Evolutionary conservation across 2,329 filamentous ascomycete genomes (phyloP).

Genomic region (Atkinsonella texensis): DNA sequence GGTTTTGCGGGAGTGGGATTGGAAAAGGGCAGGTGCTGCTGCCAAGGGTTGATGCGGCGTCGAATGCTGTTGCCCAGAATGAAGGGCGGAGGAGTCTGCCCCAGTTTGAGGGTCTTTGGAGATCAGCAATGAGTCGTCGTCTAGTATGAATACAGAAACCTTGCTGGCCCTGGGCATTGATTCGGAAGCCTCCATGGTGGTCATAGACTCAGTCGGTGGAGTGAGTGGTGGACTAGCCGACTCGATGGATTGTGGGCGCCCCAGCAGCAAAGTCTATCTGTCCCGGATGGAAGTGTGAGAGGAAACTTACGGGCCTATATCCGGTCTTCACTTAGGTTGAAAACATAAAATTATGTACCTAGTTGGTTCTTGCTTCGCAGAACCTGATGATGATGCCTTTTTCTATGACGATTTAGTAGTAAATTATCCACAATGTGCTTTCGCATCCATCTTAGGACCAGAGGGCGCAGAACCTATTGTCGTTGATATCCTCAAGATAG

Average conservation of each 20-base stretch:
- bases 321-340: not conserved
- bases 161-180: not conserved
- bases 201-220: not conserved
- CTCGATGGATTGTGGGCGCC: not conserved
- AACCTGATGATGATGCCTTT: no score
- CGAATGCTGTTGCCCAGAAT: not conserved
- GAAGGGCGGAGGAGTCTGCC: not conserved
- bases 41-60: not conserved
- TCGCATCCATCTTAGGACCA: no score
- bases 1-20: constrained; percentile 20
- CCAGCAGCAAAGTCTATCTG: not conserved
- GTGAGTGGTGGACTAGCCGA: not conserved
- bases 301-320: not conserved
- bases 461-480: no score
- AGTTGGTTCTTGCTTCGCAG: no score
- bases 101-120: not conserved
- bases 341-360: not conserved
- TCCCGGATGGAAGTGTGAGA: no score
- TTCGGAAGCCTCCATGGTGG: constrained; percentile 6
- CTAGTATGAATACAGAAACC: not conserved
- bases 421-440: no score
- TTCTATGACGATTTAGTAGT: no score
- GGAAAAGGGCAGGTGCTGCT: not conserved
- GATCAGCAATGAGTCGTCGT: constrained; percentile 2
- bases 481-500: no score